A percentile compares a stretch with the other conserved stretches of the same genome.
Conservation (phyloP, 257 asterid genomes). For the Echites panduratus region DNA sequence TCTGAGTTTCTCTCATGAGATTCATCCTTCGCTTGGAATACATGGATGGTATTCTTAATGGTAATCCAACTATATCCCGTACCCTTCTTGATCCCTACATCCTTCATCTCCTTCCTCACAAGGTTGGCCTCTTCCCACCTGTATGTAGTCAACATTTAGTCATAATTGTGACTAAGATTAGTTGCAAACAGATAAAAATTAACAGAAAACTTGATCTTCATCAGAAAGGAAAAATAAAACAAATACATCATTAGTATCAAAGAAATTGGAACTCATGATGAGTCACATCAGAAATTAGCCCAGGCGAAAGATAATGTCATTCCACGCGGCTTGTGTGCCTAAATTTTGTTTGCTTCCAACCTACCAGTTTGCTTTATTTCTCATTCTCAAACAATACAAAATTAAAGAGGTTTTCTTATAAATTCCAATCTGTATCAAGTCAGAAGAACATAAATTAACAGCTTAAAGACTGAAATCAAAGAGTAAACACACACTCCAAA, state of each 20-base stretch:
- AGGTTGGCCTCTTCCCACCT: constrained; percentile 76
- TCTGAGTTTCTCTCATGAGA: constrained; percentile 52
- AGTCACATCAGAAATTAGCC: not conserved
- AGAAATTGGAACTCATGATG: not conserved
- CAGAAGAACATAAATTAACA: not conserved
- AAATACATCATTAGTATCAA: not conserved
- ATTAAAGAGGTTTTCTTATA: not conserved
- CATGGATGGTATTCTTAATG: constrained; percentile 52
- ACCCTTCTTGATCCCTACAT: constrained; percentile 77
- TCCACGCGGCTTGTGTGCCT: not conserved
- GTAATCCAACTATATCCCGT: constrained; percentile 79
- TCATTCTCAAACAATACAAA: not conserved
- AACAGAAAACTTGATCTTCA: not conserved
- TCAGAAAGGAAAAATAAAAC: not conserved
- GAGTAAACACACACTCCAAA: not conserved
- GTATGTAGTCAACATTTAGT: constrained; percentile 4
- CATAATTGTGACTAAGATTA: not conserved
- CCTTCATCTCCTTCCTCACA: constrained; percentile 72
- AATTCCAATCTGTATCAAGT: not conserved
- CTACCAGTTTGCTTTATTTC: not conserved
- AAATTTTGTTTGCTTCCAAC: not conserved
- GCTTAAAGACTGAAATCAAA: not conserved
- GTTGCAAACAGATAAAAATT: not conserved
- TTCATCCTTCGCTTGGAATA: constrained; percentile 77
- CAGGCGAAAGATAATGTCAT: not conserved